Evolutionary conservation across 192 early-diverging fungal species (phyloP), one percentile per base, ranked within the genome.

Genomic region (Entophlyctis luteolus): DNA sequence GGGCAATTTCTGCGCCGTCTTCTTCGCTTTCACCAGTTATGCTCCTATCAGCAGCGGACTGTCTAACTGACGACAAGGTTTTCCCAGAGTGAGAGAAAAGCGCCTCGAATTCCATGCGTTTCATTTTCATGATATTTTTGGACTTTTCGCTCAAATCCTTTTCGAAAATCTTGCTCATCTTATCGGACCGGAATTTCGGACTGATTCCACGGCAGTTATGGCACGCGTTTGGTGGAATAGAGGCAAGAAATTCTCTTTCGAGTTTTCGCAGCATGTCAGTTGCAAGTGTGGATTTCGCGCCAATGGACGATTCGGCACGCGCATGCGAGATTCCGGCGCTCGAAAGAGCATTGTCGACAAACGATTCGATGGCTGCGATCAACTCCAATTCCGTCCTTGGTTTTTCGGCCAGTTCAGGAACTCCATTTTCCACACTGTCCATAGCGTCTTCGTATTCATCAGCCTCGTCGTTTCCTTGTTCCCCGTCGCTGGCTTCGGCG

Each of bases 101-200:
- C 18, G 70, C 69, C 48, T 77, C 59, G 39, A 75, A 76, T 50
- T 37, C 72, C 28, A 92, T 34, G 10, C 81, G 81, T 60, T 81
- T 83, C 1, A 79, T 71, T 22, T 81, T 72, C 88, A 92, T 89
- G 3, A 39, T 37, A 0, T 70, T 62, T 65, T 80, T 79, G 59
- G 86, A 76, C 73, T 92, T 95, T 55, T 79, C 79, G 33, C 74
- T 65, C 68, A 94, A 75, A 47, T 84, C 78, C 62, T 86, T 84
- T 67, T 90, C 80, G 80, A 96, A 96, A 25, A 97, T 79, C 76
- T 96, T 96, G 58, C 85, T 77, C 62, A 83, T 77, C 4, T 90
- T 91, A 59, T 95, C 94, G 53, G 84, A 88, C 23, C 92, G 81
- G 60, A 93, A 79, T 58, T 88, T 85, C 57, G 90, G 88, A n/a